phyloP scores from a whole-genome alignment of 257 asterid species.

The Cynanchum wilfordii region DNA sequence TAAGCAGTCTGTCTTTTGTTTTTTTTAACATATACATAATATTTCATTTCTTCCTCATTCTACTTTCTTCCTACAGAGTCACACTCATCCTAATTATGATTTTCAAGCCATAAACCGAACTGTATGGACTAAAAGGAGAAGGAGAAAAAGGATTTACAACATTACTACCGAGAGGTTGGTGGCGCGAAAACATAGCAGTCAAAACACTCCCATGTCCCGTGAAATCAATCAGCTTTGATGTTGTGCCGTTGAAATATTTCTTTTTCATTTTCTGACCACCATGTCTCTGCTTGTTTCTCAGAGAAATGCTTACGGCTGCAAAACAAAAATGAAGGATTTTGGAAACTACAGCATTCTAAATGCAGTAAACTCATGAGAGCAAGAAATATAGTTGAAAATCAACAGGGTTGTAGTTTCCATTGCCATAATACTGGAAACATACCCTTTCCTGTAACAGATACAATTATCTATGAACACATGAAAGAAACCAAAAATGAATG shows the following conservation, averaged over 20 bases:
- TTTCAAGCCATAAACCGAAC: not conserved
- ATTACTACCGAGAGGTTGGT: not conserved
- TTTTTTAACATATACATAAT: not conserved
- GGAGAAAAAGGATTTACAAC: not conserved
- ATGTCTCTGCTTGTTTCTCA: constrained; percentile 75
- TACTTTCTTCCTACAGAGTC: not conserved
- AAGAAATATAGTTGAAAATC: not conserved
- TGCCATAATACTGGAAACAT: not conserved
- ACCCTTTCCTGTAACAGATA: not conserved
- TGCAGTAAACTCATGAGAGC: not conserved
- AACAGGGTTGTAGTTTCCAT: not conserved
- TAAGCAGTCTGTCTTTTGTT: not conserved
- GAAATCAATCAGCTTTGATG: constrained; percentile 18
- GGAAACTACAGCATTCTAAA: constrained; percentile 2
- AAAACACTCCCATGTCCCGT: not conserved
- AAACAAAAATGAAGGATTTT: not conserved
- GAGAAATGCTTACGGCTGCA: constrained; percentile 75
- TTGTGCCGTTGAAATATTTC: constrained; percentile 58
- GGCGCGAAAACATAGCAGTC: not conserved
- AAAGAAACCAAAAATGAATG: not conserved
- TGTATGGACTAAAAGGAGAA: not conserved
- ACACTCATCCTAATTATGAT: not conserved
- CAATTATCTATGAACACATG: not conserved
- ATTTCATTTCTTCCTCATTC: not conserved
- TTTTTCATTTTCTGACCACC: constrained; percentile 81